Conservation (phyloP, 2,329 filamentous ascomycete species). For the Talaromyces sp. region DNA sequence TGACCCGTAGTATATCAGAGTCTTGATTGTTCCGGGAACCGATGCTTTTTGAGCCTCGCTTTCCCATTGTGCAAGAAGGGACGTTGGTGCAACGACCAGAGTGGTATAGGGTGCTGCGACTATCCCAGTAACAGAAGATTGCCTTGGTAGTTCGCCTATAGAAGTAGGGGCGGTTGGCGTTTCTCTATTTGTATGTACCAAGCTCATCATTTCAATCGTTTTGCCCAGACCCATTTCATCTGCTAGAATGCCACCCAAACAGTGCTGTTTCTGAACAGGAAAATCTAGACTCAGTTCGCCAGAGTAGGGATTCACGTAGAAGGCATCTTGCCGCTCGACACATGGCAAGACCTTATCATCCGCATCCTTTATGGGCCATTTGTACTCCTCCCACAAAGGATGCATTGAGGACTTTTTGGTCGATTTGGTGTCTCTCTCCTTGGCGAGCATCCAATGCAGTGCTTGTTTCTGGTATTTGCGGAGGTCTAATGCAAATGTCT, state of each 20-base stretch:
- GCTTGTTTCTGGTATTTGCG: slow-evolving; percentile 95
- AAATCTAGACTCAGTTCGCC: slow-evolving; percentile 91
- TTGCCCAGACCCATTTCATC: slow-evolving; percentile 98
- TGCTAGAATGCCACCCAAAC: slow-evolving; percentile 85
- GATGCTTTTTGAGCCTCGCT: slow-evolving; percentile 92
- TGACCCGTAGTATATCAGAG: slow-evolving; percentile 84
- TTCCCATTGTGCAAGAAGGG: slow-evolving; percentile 92
- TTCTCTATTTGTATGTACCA: slow-evolving; percentile 75
- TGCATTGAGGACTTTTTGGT: slow-evolving; percentile 82
- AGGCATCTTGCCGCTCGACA: slow-evolving; percentile 65
- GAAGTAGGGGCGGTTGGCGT: slow-evolving; percentile 35
- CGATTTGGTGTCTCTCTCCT: slow-evolving; percentile 76
- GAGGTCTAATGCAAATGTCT: slow-evolving; percentile 76
- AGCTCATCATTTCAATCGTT: slow-evolving; percentile 95
- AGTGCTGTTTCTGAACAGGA: slow-evolving; percentile 89
- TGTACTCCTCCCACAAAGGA: slow-evolving; percentile 94
- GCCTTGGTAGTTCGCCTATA: slow-evolving; percentile 60
- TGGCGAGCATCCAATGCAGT: slow-evolving; percentile 91
- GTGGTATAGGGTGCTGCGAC: slow-evolving; percentile 81
- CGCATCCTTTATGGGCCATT: slow-evolving; percentile 81
- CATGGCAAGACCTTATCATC: slow-evolving; percentile 72
- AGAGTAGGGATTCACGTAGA: slow-evolving; percentile 97
- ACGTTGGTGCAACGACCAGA: slow-evolving; percentile 94
- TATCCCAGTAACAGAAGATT: slow-evolving; percentile 57
- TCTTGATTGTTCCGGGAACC: slow-evolving; percentile 73